Percentiles rank a stretch among this genome's conserved stretches.
These are phyloP conservation scores for Gonium pectorale DNA, from an alignment of 139 green algal species.

Conservation along the genomic window DNA sequence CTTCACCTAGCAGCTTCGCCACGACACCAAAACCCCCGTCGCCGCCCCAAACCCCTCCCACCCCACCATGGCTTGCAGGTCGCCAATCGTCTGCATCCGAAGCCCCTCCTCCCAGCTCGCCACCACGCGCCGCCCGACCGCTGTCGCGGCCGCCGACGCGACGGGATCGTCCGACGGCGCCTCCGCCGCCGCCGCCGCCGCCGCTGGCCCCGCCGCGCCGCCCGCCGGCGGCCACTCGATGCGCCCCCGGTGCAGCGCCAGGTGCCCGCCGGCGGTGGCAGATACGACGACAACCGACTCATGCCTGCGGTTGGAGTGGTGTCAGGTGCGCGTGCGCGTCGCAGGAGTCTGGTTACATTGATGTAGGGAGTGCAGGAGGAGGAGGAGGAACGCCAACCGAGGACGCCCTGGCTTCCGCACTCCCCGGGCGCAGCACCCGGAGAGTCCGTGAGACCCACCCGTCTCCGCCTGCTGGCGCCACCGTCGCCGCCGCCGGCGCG, in stretches of 20 bases:
- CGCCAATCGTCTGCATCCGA: conserved; percentile 3
- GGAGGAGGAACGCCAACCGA: background rate
- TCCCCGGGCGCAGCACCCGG: no score
- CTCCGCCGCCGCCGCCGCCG: background rate
- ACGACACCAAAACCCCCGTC: no score
- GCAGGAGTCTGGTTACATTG: background rate
- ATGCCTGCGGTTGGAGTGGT: no score
- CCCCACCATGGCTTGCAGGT: conserved; percentile 37
- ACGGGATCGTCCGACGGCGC: no score
- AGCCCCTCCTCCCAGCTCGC: background rate
- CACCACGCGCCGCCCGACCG: background rate
- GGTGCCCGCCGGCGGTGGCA: background rate
- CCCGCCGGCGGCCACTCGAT: no score
- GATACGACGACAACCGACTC: background rate
- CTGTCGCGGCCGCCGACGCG: background rate
- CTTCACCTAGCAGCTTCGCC: no score
- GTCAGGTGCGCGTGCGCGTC: no score
- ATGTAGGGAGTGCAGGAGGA: background rate
- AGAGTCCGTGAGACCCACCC: no score
- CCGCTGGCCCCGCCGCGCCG: no score
- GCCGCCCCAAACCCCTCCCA: no score
- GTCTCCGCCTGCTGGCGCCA: no score
- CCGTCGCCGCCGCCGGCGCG: background rate
- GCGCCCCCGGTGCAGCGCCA: conserved; percentile 7
- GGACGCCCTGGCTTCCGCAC: background rate